A percentile compares a stretch with the other conserved stretches of the same genome.
phyloP scores from a whole-genome alignment of 257 asterid species.

The Buddleja alternifolia region DNA sequence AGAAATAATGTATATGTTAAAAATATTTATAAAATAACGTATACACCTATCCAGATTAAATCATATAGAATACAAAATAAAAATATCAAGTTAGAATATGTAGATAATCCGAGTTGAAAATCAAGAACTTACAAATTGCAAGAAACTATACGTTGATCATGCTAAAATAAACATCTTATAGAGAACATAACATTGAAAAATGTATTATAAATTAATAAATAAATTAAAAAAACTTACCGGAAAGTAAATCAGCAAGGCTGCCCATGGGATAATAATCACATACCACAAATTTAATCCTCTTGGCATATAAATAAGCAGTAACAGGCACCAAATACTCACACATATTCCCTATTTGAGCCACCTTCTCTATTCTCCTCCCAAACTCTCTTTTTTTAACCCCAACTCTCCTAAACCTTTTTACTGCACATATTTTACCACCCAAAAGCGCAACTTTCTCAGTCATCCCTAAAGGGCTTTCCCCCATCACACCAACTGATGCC shows the following conservation, averaged over 20 bases:
- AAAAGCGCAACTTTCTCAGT: constrained; percentile 57
- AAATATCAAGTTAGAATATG: no score
- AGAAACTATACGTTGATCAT: no score
- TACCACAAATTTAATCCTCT: constrained; percentile 66
- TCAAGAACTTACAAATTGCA: no score
- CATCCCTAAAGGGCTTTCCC: constrained; percentile 55
- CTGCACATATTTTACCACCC: constrained; percentile 49
- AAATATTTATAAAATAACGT: no score
- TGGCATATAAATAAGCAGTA: constrained; percentile 51
- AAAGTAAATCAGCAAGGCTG: constrained; percentile 59
- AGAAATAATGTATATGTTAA: no score
- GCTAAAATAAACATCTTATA: no score
- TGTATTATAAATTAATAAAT: no score
- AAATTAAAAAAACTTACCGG: constrained; percentile 32
- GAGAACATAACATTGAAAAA: no score
- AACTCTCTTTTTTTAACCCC: constrained; percentile 41
- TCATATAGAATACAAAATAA: no score
- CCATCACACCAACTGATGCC: constrained; percentile 59
- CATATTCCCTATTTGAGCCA: constrained; percentile 41
- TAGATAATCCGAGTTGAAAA: no score
- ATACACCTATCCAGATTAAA: no score
- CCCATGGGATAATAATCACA: constrained; percentile 69
- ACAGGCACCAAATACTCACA: constrained; percentile 53
- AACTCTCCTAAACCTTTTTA: constrained; percentile 54
- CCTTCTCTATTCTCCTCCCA: constrained; percentile 47